Evolutionary conservation across 352 stramenopile species (phyloP), one percentile per base, ranked within the genome.

Genomic region (Lagenidium giganteum): DNA sequence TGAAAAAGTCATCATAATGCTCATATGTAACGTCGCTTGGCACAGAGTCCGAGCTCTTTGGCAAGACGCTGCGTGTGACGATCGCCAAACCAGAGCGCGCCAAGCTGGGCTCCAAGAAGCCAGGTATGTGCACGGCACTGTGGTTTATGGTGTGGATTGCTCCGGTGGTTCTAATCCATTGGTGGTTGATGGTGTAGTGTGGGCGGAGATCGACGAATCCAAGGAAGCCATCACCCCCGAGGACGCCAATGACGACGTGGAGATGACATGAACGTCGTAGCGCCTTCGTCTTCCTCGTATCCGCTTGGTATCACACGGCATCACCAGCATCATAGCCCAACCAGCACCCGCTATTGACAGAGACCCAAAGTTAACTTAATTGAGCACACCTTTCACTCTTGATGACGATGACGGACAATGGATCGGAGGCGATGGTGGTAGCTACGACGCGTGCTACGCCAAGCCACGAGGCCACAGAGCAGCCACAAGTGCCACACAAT

Each of bases 31-130:
- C 26, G 12, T 34, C 21, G 32, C 28, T 22, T 8, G 5, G 5
- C 13, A 21, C 37, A 95, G 83, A 95, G 25, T 84, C 86, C 25
- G 92, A 98, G 61, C 70, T 98, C 28, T 94, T 96, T 52, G 90
- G 90, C 25, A 79, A 76, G 52, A 95, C 87, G 17, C 58, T 98
- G 51, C 83, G 73, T 28, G 93, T 98, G 34, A 93, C 83, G 32
- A 82, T 97, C 28, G 93, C 93, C 16, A 95, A 95, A 47, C 79
- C 86, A 1, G 78, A 92, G 36, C 62, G 69, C 14, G 67, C 77
- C 1, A 85, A 92, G 51, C 66, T 92, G 7, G 80, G 80, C 16
- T 78, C 77, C 1, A 65, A 71, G 23, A 92, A 88, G 35, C 77
- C 80, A 83, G 76, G 80, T 89, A 39, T 34, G 59, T 50, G 14